Evolutionary conservation across 176 grass and related monocot genomes (phyloP), one percentile per base, ranked within the genome.

Genomic region (Oryza meyeriana): DNA sequence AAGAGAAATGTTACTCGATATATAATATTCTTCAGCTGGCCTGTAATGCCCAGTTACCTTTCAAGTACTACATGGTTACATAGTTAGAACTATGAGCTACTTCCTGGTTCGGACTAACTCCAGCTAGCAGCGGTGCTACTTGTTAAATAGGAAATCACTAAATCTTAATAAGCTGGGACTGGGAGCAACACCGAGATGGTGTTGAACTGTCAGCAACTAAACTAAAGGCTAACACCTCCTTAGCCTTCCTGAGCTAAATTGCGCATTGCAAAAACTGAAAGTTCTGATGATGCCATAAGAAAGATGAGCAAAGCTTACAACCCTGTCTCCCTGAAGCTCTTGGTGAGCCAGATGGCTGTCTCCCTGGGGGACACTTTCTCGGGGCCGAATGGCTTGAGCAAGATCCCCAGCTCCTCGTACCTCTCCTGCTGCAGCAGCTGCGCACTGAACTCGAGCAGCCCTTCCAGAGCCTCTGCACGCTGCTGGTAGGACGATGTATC

Each of bases 261-360:
- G 25, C 42, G 24, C 61, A 9, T 20, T 10, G 18, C 42, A 68
- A 58, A 33, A 68, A 38, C 72, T 57, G 71, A 18, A 47, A 30
- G 8, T 48, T 63, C 3, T 5, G 52, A 38, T 22, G 52, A 34
- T 30, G n/a, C 6, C 16, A 9, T 20, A 30, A 28, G 28, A 16
- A 83, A 75, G 61, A 32, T 57, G 42, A 82, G 26, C 1, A 31
- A 39, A 2, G 52, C 16, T 61, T 88, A 97, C 63, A 94, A 59
- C 1, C 50, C 82, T 12, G 91, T 94, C 75, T 86, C 91, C 81
- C 94, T 97, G 84, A 97, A 89, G 82, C 94, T 97, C 88, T 91
- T 97, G 66, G 89, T 82, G 74, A 97, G 81, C 94, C 94, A 97
- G 75, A 97, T 94, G 58, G 91, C 91, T 8, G 89, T 97, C 72